Base-by-base conservation (phyloP, 164 flowering plant genomes). In the Macadamia tetraphylla region DNA sequence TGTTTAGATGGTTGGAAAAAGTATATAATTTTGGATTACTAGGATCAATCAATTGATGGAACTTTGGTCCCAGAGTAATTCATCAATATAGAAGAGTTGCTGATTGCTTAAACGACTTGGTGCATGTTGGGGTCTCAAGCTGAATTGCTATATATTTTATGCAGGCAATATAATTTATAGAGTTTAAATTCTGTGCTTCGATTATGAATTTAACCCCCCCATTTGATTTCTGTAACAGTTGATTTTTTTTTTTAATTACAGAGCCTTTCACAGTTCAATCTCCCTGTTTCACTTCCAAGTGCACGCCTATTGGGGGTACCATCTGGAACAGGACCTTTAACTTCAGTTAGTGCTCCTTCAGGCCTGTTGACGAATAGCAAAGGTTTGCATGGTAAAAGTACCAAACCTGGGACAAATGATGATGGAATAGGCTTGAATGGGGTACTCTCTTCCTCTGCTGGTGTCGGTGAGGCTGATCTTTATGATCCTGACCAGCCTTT, bases 401-500 rank as follows among this genome's bases (percentile, higher is more conserved):
- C 62, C 74, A 90, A 85, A 74, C 57, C 80, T 71, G 83, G 79
- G 70, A 48, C 72, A 71, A 49, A 57, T 58, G 93, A 80, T 60
- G 87, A 81, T 75, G 81, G 71, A 31, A 60, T 76, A 29, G 77
- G 79, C 66, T 71, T 79, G 70, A 79, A 76, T 71, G 82, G 81
- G 70, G 60, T 75, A 55, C 71, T 75, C 57, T 62, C 81, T 60
- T 76, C 73, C 74, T 62, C 83, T 74, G 70, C 76, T 67, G 74
- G 66, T 71, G 74, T 75, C 6, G 81, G 71, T 76, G 93, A 82
- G 73, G 79, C 87, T 69, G 99, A 94, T 77, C 76, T 89, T 3
- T 94, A 94, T 77, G 97, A 94, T 83, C 99, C 99, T 71, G 99
- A 94, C 80, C 94, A 94, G 79, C 99, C 97, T 63, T 67, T 89